A percentile compares a stretch with the other conserved stretches of the same genome.
Evolutionary conservation across 2,329 filamentous ascomycete species (phyloP).

Genomic region (Diplocarpon mali): DNA sequence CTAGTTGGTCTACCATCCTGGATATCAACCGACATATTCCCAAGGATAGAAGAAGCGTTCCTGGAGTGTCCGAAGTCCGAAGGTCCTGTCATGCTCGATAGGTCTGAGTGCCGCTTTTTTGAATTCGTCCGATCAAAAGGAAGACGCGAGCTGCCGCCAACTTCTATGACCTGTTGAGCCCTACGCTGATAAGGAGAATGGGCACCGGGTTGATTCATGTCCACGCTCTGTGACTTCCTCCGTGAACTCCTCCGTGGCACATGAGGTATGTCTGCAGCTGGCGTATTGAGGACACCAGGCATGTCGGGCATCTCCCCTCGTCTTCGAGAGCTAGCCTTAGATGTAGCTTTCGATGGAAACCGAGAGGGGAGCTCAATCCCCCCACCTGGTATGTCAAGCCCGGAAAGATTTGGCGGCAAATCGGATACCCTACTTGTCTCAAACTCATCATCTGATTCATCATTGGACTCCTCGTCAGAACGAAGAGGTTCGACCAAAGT

Average conservation of each 20-base stretch:
- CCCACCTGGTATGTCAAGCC: slow-evolving; percentile 36
- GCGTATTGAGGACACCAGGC: slow-evolving; percentile 32
- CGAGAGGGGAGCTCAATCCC: slow-evolving; percentile 44
- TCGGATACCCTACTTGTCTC: slow-evolving; percentile 35
- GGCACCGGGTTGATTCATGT: slow-evolving; percentile 10
- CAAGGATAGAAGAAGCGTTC: slow-evolving; percentile 15
- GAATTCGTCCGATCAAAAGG: slow-evolving; percentile 49
- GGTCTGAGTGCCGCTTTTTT: slow-evolving; percentile 38
- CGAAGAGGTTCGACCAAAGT: slow-evolving; percentile 19
- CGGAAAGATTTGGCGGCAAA: slow-evolving; percentile 45
- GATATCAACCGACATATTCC: slow-evolving; percentile 26
- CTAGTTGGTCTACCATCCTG: slow-evolving; percentile 40
- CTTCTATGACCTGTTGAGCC: slow-evolving; percentile 18
- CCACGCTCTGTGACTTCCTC: slow-evolving; percentile 30
- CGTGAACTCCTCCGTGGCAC: slow-evolving; percentile 67
- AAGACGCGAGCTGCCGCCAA: slow-evolving; percentile 28
- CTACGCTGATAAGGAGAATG: slow-evolving; percentile 12
- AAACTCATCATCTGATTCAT: slow-evolving; percentile 36
- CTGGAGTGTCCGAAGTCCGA: slow-evolving; percentile 35
- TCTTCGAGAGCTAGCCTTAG: slow-evolving; percentile 22
- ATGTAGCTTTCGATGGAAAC: slow-evolving; percentile 46
- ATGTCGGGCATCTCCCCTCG: slow-evolving; percentile 10
- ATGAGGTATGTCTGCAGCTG: slow-evolving; percentile 24
- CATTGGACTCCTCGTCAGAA: slow-evolving; percentile 35
- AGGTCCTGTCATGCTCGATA: slow-evolving; percentile 38